Percentiles rank a stretch among this genome's conserved stretches.
Evolutionary conservation across 495 filamentous ascomycete genomes (phyloP).

Genomic region (Penicillium cosmopolitanum): DNA sequence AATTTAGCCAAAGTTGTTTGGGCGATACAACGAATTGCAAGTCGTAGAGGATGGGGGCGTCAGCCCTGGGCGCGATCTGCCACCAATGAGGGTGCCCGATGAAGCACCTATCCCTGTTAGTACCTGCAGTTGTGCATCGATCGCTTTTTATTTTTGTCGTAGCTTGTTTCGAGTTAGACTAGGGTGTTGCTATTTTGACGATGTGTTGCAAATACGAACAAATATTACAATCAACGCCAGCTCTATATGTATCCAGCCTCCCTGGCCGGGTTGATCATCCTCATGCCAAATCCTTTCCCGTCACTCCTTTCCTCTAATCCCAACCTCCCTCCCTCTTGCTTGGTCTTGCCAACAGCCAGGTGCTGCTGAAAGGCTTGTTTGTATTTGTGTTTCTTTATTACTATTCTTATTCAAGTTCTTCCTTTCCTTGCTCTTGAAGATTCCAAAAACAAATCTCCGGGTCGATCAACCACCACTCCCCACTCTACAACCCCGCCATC

Average conservation of each 20-base stretch:
- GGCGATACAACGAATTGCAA: conserved; percentile 21
- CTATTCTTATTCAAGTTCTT: background rate
- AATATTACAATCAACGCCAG: conserved; percentile 17
- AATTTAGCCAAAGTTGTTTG: conserved; percentile 28
- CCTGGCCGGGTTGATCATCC: conserved; percentile 17
- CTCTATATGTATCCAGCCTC: conserved; percentile 29
- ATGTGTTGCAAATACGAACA: conserved; percentile 7
- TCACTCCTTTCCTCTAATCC: conserved; percentile 20
- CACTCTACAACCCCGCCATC: background rate
- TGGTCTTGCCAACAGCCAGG: conserved; percentile 16
- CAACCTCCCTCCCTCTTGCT: conserved; percentile 2
- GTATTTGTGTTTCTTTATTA: background rate
- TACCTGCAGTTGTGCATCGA: conserved; percentile 32
- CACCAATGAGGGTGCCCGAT: conserved; percentile 24
- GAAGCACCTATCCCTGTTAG: conserved; percentile 29
- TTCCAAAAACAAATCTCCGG: background rate
- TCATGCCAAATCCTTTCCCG: conserved; percentile 16
- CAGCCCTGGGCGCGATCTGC: conserved; percentile 23
- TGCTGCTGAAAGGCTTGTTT: conserved; percentile 20
- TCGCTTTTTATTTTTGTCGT: conserved; percentile 25
- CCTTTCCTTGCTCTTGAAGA: background rate
- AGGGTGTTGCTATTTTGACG: conserved; percentile 32
- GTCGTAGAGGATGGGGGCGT: conserved; percentile 19
- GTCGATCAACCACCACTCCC: conserved; percentile 2
- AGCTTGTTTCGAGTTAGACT: conserved; percentile 28